phyloP scores from a whole-genome alignment of 257 asterid genomes.

The Gentiana straminea region DNA sequence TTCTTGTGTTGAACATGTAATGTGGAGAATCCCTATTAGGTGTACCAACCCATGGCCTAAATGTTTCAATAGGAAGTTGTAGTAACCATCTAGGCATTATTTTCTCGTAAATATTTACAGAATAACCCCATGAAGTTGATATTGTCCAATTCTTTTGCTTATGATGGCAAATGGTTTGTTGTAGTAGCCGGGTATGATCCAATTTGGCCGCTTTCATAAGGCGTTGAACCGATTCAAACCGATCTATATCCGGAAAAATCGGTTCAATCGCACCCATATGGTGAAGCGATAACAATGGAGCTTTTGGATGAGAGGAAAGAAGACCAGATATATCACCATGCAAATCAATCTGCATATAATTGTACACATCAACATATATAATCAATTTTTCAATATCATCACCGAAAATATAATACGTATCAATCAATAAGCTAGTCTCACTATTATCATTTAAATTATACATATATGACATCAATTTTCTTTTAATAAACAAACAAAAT shows the following conservation, averaged over 20 bases:
- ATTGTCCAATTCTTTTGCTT: slow-evolving; percentile 45
- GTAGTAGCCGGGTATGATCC: slow-evolving; percentile 62
- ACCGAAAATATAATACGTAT: too few species aligned
- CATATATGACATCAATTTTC: too few species aligned
- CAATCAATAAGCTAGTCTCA: too few species aligned
- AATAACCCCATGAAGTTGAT: slow-evolving; percentile 80
- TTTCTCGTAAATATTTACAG: slow-evolving; percentile 47
- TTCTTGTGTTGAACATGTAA: slow-evolving; percentile 59
- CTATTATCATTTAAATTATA: too few species aligned
- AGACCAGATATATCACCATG: slow-evolving; percentile 62
- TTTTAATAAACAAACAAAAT: too few species aligned
- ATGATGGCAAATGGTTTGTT: slow-evolving; percentile 61
- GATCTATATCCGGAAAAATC: slow-evolving; percentile 47
- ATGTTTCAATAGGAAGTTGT: slow-evolving; percentile 57
- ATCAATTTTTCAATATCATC: too few species aligned
- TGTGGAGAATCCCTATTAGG: slow-evolving; percentile 21
- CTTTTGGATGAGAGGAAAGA: slow-evolving; percentile 51
- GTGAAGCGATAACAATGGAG: slow-evolving; percentile 62
- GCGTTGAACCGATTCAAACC: slow-evolving; percentile 39
- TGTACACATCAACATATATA: too few species aligned
- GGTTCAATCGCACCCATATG: slow-evolving; percentile 56
- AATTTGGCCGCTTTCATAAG: slow-evolving; percentile 56
- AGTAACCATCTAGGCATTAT: slow-evolving; percentile 42
- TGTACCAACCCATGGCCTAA: slow-evolving; percentile 22
- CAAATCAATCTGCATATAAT: slow-evolving; percentile 41